A percentile compares a stretch with the other conserved stretches of the same genome.
Evolutionary conservation across 1,284 basidiomycete species (phyloP).

Genomic region (Phylloboletellus chloephorus): DNA sequence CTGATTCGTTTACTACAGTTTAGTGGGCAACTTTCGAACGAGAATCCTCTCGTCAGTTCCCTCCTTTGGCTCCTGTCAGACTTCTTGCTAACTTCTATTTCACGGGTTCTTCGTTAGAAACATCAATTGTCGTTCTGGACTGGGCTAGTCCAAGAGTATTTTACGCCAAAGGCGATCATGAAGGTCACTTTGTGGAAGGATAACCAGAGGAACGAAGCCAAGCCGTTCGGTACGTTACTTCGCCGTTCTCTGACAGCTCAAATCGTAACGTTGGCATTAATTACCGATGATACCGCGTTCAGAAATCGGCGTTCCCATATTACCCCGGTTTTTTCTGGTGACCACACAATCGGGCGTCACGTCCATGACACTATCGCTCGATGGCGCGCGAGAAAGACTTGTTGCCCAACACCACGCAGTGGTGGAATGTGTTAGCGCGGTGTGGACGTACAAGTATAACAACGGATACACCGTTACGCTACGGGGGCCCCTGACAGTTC

Average conservation of each 20-base stretch:
- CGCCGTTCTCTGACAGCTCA: slow-evolving; percentile 1
- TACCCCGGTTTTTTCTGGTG: slow-evolving; percentile 77
- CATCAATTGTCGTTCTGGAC: slow-evolving; percentile 60
- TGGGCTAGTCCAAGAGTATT: slow-evolving; percentile 56
- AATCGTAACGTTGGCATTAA: slow-evolving; percentile 10
- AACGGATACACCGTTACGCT: slow-evolving; percentile 72
- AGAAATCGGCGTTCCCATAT: slow-evolving; percentile 72
- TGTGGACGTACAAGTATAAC: slow-evolving; percentile 71
- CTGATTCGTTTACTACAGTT: slow-evolving; percentile 58
- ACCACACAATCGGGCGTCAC: slow-evolving; percentile 76
- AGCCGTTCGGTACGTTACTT: slow-evolving; percentile 62
- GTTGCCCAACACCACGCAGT: slow-evolving; percentile 45
- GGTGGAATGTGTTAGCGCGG: slow-evolving; percentile 61
- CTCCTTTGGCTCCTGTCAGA: background rate
- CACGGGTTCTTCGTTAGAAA: slow-evolving; percentile 39
- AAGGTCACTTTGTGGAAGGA: slow-evolving; percentile 79
- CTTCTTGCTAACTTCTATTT: slow-evolving; percentile 9
- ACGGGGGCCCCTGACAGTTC: slow-evolving; percentile 61
- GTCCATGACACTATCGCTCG: slow-evolving; percentile 66
- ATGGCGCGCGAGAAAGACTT: slow-evolving; percentile 63
- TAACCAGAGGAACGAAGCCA: slow-evolving; percentile 66
- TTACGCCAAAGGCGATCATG: slow-evolving; percentile 59
- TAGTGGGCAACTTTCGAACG: slow-evolving; percentile 53
- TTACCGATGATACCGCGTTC: slow-evolving; percentile 13
- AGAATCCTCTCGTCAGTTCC: slow-evolving; percentile 43